These are phyloP conservation scores for Heterobasidion annosum DNA, from an alignment of 1,284 basidiomycete genomes.

Conservation along the genomic window DNA sequence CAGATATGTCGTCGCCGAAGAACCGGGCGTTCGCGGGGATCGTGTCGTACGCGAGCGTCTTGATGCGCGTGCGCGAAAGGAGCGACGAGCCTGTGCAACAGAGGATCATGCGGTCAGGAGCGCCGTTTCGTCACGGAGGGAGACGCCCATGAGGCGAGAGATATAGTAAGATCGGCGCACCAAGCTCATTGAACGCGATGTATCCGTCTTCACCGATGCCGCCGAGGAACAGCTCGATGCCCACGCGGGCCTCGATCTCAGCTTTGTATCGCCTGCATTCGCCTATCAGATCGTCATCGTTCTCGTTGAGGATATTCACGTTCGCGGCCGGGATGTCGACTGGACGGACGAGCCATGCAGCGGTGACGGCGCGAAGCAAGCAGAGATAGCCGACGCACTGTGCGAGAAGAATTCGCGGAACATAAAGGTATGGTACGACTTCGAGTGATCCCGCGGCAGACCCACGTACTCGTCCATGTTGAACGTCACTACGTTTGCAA, in stretches of 20 bases:
- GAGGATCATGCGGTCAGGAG: conserved; percentile 14
- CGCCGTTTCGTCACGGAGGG: no score
- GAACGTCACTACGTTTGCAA: conserved; percentile 81
- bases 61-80: conserved; percentile 81
- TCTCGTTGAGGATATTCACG: conserved; percentile 81
- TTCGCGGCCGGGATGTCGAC: conserved; percentile 81
- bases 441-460: conserved; percentile 71
- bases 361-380: conserved; percentile 1
- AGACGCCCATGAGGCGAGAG: no score
- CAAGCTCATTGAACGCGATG: conserved; percentile 87
- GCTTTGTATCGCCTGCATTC: conserved; percentile 84
- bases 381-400: conserved; percentile 33
- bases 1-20: conserved; percentile 77
- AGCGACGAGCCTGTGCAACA: conserved; percentile 57
- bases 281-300: conserved; percentile 68
- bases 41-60: conserved; percentile 88
- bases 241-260: conserved; percentile 70
- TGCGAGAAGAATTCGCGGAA: conserved; percentile 82
- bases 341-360: conserved; percentile 17
- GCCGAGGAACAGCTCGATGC: conserved; percentile 86
- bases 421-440: conserved; percentile 91
- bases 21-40: conserved; percentile 90
- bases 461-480: conserved; percentile 94
- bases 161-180: no score
- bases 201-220: conserved; percentile 93